phyloP scores from a whole-genome alignment of 2,329 filamentous ascomycete species.

The Plenodomus tracheiphilus region DNA sequence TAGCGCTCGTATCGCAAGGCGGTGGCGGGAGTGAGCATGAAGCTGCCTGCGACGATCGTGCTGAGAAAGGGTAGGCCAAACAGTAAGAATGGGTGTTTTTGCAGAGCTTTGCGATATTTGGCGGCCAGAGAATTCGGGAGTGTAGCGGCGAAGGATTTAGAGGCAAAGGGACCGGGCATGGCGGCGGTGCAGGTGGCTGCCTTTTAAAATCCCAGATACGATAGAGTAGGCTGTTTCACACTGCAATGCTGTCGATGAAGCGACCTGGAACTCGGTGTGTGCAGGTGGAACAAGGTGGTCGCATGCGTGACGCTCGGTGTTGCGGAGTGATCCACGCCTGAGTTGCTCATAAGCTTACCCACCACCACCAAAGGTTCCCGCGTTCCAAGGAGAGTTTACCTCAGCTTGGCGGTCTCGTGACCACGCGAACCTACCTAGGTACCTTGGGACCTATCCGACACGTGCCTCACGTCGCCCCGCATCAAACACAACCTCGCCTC shows the following conservation, averaged over 20 bases:
- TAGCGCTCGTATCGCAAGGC: constrained; percentile 92
- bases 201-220: not conserved
- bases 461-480: no score
- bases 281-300: no score
- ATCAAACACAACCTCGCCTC: no score
- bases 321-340: no score
- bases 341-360: no score
- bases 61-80: constrained; percentile 93
- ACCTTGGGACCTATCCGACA: no score
- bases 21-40: constrained; percentile 91
- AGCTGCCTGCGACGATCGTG: constrained; percentile 88
- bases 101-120: constrained; percentile 74
- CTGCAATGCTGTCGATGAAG: not conserved
- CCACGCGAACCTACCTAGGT: no score
- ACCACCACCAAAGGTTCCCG: no score
- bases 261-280: no score
- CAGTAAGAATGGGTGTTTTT: constrained; percentile 81
- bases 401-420: no score
- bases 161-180: constrained; percentile 64
- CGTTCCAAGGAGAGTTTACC: no score
- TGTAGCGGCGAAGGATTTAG: constrained; percentile 61
- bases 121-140: constrained; percentile 66
- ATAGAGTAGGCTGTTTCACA: not conserved
- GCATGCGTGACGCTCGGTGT: no score
- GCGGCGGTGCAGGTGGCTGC: not conserved